These are phyloP conservation scores for Nakaseomyces uthaithaninus DNA, from an alignment of 1,139 yeast species.

Conservation along the genomic window DNA sequence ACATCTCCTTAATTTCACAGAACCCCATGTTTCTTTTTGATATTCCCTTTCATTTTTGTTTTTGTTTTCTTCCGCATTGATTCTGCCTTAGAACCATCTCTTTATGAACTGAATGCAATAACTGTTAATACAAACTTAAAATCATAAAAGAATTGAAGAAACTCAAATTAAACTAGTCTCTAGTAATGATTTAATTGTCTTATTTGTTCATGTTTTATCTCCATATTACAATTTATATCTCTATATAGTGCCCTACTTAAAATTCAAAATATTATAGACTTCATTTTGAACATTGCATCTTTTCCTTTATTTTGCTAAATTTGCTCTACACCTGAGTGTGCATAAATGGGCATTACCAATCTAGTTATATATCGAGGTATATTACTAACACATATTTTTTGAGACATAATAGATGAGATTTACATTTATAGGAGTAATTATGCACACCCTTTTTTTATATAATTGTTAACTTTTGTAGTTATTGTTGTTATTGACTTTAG, in stretches of 20 bases:
- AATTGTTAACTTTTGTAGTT: not conserved
- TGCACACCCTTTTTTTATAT: too few relatives aligned
- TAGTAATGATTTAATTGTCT: not conserved
- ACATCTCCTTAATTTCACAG: not conserved
- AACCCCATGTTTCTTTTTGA: not conserved
- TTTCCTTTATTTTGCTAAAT: too few relatives aligned
- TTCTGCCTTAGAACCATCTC: too few relatives aligned
- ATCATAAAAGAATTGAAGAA: too few relatives aligned
- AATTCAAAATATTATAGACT: slow-evolving; percentile 1
- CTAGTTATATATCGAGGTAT: too few relatives aligned
- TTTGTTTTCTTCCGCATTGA: not conserved
- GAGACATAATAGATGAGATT: too few relatives aligned
- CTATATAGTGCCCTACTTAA: not conserved
- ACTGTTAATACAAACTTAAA: not conserved
- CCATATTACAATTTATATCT: not conserved
- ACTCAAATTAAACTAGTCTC: too few relatives aligned
- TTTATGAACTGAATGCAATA: not conserved
- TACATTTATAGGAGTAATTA: too few relatives aligned
- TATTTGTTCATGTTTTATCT: not conserved
- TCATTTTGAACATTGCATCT: too few relatives aligned
- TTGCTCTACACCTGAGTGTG: too few relatives aligned
- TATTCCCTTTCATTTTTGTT: not conserved
- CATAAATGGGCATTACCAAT: too few relatives aligned
- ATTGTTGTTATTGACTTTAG: not conserved
- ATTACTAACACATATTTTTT: too few relatives aligned